Base-by-base conservation (phyloP, 2,329 filamentous ascomycete genomes). In the Sclerotinia borealis region DNA sequence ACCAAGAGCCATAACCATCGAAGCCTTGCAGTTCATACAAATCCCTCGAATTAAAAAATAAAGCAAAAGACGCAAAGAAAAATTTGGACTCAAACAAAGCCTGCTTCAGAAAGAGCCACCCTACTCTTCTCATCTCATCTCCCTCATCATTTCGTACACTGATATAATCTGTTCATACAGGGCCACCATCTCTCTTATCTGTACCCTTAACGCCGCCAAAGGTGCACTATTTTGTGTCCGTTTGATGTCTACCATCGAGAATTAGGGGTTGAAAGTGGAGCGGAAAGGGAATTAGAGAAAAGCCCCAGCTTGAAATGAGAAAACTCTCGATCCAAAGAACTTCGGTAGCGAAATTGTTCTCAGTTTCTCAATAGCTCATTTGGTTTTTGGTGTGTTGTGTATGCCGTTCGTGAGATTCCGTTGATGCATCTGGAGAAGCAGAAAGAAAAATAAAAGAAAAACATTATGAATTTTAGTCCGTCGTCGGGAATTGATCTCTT, bases 151-250 rank as follows among this genome's bases (percentile, higher is more conserved):
- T 49, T 63, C 54, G 36, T 63, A 63, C 61, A 63, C 36, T 50
- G 41, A 61, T 61, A 56, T 61, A 61, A 48, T 39, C 55, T 61
- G 39, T 61, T 61, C 59, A 55, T 61, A 61, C 59, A 61, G 37
- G 37, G 37, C n/a, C 27, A 50, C 43, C 10, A 41, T 41, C 45
- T 41, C 61, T 50, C 29, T 50, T 50, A 49, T 50, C 25, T 50
- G 34, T 61, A 54, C 39, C 43, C 39, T 34, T n/a, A 61, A 55
- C 37, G 29, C 49, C 50, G 49, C 36, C 58, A 36, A 60, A 41
- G 34, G 34, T 51, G 25, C 45, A 60, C 36, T 31, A 29, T 39
- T 51, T 50, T n/a, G 43, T 39, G 50, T 45, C 27, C n/a, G 29
- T 36, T 36, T 50, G 56, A 36, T 34, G 10, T 61, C 39, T 48